Evolutionary conservation across 768 basidiomycete species (phyloP).

Genomic region (Asterophora lycoperdoides): DNA sequence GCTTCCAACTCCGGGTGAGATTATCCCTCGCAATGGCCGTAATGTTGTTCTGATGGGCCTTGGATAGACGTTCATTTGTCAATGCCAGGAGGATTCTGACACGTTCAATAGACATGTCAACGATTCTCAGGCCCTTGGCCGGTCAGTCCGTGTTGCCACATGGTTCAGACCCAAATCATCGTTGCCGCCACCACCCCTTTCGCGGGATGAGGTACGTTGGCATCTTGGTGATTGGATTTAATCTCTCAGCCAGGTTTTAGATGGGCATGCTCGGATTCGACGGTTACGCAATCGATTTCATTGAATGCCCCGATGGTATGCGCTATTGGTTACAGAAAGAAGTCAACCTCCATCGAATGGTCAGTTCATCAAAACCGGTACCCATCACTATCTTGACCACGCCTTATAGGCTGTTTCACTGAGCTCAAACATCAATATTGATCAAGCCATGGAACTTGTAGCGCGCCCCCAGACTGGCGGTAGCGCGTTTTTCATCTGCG

Average conservation of each 20-base stretch:
- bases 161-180: slow-evolving; percentile 58
- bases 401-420: slow-evolving; percentile 60
- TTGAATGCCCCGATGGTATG: slow-evolving; percentile 74
- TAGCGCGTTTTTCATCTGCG: slow-evolving; percentile 61
- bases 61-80: slow-evolving; percentile 78
- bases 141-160: slow-evolving; percentile 52
- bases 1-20: slow-evolving; percentile 58
- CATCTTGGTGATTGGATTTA: not conserved
- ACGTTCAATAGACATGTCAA: slow-evolving; percentile 64
- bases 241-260: slow-evolving; percentile 31
- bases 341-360: slow-evolving; percentile 68
- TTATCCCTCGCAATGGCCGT: too few relatives aligned
- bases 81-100: slow-evolving; percentile 78
- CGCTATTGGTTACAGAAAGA: slow-evolving; percentile 63
- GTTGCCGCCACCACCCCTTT: slow-evolving; percentile 51
- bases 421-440: slow-evolving; percentile 47
- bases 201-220: slow-evolving; percentile 47
- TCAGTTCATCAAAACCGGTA: slow-evolving; percentile 31
- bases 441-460: slow-evolving; percentile 56
- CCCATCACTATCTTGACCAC: not conserved
- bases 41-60: too few relatives aligned
- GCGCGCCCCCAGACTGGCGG: slow-evolving; percentile 42
- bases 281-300: slow-evolving; percentile 77
- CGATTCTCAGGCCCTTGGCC: slow-evolving; percentile 53
- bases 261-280: slow-evolving; percentile 64